Percentiles rank a stretch among this genome's conserved stretches.
Evolutionary conservation across 2,329 filamentous ascomycete species (phyloP).

Genomic region (Pseudogymnoascus sp.): DNA sequence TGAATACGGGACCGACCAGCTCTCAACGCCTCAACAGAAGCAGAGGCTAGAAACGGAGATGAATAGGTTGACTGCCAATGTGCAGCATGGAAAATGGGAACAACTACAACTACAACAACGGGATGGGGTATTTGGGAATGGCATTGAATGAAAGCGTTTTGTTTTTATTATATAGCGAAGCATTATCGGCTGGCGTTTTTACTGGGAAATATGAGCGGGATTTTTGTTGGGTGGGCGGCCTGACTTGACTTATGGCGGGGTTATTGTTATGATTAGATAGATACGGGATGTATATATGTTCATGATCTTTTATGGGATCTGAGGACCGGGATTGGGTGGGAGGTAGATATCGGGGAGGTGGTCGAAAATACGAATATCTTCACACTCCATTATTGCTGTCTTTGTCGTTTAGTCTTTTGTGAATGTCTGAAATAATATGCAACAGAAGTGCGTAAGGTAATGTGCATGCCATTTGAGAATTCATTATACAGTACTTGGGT

Average conservation of each 20-base stretch:
- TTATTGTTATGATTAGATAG: conserved; percentile 3
- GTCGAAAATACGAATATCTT: neutral
- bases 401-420: neutral
- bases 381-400: conserved; percentile 1
- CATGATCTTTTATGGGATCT: conserved; percentile 3
- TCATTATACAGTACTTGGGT: conserved; percentile 9
- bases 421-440: neutral
- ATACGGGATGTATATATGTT: neutral
- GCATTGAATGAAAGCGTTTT: conserved; percentile 4
- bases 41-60: neutral
- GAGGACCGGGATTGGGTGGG: neutral
- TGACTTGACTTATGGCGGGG: neutral
- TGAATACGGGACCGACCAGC: neutral
- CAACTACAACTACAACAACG: neutral
- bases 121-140: neutral
- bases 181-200: conserved; percentile 2
- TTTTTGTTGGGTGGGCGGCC: neutral
- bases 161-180: conserved; percentile 4
- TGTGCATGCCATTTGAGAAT: neutral
- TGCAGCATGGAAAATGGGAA: conserved; percentile 2
- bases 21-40: neutral
- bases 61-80: neutral
- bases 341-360: neutral
- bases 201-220: neutral
- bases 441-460: neutral